Conservation (phyloP, 352 stramenopile genomes). For the Pythium phragmitis region DNA sequence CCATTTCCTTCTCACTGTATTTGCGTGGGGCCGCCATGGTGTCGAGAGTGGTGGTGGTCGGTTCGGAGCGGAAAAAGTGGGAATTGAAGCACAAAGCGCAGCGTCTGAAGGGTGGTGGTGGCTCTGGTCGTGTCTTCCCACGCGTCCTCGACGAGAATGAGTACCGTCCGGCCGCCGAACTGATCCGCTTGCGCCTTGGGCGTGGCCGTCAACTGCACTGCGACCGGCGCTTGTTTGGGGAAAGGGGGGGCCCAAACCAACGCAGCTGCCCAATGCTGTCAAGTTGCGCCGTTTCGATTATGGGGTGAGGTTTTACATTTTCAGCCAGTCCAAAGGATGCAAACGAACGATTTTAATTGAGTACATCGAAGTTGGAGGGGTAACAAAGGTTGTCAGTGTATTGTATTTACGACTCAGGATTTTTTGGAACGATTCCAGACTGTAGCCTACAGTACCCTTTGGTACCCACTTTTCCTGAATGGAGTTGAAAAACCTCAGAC, state of each 20-base stretch:
- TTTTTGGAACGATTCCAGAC: conserved; percentile 4
- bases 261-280: conserved; percentile 25
- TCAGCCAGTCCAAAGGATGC: conserved; percentile 4
- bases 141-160: background rate
- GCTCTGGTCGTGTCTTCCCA: too few relatives aligned
- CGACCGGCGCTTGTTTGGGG: conserved; percentile 22
- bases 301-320: conserved; percentile 10
- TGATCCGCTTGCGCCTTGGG: background rate
- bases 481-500: background rate
- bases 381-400: background rate
- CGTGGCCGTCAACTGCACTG: conserved; percentile 17
- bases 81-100: background rate
- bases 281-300: conserved; percentile 21
- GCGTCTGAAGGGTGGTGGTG: background rate
- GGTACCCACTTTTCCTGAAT: conserved; percentile 1
- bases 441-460: background rate
- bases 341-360: background rate
- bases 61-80: background rate
- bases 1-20: conserved; percentile 73
- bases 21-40: conserved; percentile 23
- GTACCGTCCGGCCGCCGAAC: background rate
- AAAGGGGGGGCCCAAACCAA: conserved; percentile 1
- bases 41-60: background rate
- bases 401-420: background rate
- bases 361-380: background rate